A percentile compares a stretch with the other conserved stretches of the same genome.
phyloP scores from a whole-genome alignment of 331 rosid genomes.

The Saraca asoca region DNA sequence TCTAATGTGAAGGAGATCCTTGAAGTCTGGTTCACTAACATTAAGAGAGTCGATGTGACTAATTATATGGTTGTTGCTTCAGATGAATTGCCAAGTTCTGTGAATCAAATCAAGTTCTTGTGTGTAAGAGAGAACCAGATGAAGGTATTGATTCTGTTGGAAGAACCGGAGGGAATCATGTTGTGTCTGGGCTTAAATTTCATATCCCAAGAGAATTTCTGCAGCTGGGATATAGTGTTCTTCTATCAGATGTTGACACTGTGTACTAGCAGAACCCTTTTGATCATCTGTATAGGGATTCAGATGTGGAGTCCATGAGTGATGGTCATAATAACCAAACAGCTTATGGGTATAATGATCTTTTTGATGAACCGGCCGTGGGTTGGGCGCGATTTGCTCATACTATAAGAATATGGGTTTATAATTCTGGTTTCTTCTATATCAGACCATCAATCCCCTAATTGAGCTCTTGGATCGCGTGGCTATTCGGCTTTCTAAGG shows the following conservation, averaged over 20 bases:
- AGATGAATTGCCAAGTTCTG: conserved; percentile 66
- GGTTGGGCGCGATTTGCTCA: conserved; percentile 88
- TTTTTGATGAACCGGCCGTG: conserved; percentile 74
- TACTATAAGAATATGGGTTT: conserved; percentile 92
- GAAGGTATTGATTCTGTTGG: conserved; percentile 61
- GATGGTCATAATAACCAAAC: conserved; percentile 75
- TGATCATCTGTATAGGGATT: conserved; percentile 42
- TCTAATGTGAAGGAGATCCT: conserved; percentile 79
- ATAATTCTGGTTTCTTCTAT: conserved; percentile 82
- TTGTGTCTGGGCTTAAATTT: conserved; percentile 74
- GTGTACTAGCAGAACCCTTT: conserved; percentile 88
- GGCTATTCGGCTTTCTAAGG: conserved; percentile 64
- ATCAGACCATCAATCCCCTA: conserved; percentile 77
- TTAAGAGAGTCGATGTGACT: conserved; percentile 67
- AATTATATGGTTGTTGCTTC: conserved; percentile 84
- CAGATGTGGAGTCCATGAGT: conserved; percentile 82
- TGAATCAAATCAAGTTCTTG: conserved; percentile 61
- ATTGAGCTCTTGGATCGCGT: conserved; percentile 91
- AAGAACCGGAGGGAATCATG: conserved; percentile 69
- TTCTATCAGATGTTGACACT: conserved; percentile 84
- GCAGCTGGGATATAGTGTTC: conserved; percentile 83
- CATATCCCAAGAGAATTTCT: conserved; percentile 81
- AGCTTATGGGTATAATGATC: conserved; percentile 41
- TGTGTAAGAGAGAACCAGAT: conserved; percentile 72
- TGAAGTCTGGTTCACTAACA: conserved; percentile 72